These are phyloP conservation scores for Suillus paluster DNA, from an alignment of 768 basidiomycete genomes.

Conservation along the genomic window DNA sequence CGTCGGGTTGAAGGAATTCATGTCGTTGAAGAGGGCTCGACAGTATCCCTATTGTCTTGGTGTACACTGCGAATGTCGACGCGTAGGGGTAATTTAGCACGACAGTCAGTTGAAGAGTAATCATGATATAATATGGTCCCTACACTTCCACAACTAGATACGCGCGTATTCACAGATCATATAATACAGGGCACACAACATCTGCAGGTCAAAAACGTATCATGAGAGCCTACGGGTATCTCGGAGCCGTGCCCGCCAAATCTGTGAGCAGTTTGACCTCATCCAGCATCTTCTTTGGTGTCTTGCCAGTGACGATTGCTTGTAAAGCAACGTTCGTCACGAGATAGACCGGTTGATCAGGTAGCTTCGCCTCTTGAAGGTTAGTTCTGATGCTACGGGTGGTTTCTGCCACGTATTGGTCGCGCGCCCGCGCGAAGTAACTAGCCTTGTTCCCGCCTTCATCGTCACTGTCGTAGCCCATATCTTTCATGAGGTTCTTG, in stretches of 20 bases:
- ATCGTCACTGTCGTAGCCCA: constrained; percentile 24
- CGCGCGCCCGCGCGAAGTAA: constrained; percentile 9
- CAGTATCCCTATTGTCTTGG: neutral
- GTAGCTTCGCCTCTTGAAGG: constrained; percentile 16
- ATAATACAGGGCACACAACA: neutral
- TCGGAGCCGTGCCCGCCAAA: constrained; percentile 3
- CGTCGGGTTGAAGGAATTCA: neutral
- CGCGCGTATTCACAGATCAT: neutral
- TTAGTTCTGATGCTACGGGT: constrained; percentile 12
- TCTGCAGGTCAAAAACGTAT: neutral
- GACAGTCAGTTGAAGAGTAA: no score
- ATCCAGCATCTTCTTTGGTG: constrained; percentile 6
- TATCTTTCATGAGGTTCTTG: constrained; percentile 27
- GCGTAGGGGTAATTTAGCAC: no score
- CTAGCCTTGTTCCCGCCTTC: constrained; percentile 10
- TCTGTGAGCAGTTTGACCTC: constrained; percentile 12
- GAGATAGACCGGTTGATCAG: constrained; percentile 21
- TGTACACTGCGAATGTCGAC: neutral
- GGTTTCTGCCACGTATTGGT: constrained; percentile 14
- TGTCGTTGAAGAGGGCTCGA: neutral
- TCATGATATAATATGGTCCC: neutral
- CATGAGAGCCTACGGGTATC: neutral
- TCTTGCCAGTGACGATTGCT: constrained; percentile 1
- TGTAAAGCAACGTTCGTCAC: constrained; percentile 18
- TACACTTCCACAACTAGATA: neutral